Conservation (phyloP, 257 asterid species). For the Mentha longifolia region DNA sequence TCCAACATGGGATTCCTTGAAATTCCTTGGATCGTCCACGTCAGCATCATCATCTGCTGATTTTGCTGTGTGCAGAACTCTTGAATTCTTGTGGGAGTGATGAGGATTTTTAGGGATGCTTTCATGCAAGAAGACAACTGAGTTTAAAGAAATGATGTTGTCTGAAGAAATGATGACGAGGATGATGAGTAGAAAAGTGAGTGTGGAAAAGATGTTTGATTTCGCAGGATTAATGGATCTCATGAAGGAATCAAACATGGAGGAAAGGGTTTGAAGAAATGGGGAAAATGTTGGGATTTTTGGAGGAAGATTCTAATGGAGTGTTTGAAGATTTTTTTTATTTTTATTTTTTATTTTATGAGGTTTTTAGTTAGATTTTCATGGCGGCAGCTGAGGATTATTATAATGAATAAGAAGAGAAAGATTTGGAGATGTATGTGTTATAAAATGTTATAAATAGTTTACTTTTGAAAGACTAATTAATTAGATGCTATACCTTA, state of each 20-base stretch:
- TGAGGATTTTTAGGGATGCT: conserved; percentile 1
- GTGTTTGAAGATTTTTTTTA: neutral
- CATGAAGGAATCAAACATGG: conserved; percentile 45
- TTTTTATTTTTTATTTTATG: neutral
- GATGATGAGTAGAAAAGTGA: conserved; percentile 40
- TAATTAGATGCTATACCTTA: too few species aligned
- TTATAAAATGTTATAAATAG: neutral
- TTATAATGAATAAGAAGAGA: conserved; percentile 7
- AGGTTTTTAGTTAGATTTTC: neutral
- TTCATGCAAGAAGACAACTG: neutral
- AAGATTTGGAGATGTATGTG: conserved; percentile 4
- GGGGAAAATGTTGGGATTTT: too few species aligned
- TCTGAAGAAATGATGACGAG: conserved; percentile 36
- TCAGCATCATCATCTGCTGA: conserved; percentile 18
- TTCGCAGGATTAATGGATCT: conserved; percentile 29
- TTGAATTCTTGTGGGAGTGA: conserved; percentile 31
- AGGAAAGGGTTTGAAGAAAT: neutral
- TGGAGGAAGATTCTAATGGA: neutral
- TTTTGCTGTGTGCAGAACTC: neutral
- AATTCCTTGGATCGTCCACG: neutral
- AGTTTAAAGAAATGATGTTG: conserved; percentile 36
- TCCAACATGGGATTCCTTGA: conserved; percentile 13
- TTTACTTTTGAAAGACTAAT: too few species aligned
- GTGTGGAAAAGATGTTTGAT: conserved; percentile 40
- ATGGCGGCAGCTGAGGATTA: conserved; percentile 27